Evolutionary conservation across 2,329 filamentous ascomycete species (phyloP).

Genomic region (Hirsutella rhossiliensis): DNA sequence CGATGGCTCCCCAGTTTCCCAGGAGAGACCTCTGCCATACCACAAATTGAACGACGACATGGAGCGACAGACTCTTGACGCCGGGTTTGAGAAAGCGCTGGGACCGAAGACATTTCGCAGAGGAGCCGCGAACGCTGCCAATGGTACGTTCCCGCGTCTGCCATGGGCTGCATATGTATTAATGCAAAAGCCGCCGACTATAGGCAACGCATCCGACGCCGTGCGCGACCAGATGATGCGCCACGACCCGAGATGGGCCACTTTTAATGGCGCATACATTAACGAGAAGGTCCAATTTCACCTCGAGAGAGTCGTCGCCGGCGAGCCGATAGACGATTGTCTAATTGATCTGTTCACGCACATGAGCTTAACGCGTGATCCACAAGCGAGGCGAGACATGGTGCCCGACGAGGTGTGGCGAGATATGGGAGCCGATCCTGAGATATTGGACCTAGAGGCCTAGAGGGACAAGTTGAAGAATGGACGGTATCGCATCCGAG

Average conservation of each 20-base stretch:
- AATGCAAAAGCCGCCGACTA: not conserved
- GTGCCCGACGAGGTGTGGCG: conserved; percentile 14
- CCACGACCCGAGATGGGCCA: not conserved
- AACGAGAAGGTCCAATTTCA: not conserved
- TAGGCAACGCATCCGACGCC: not conserved
- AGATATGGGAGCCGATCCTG: conserved; percentile 8
- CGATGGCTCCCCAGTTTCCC: not conserved
- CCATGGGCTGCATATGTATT: not conserved
- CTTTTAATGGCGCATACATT: not conserved
- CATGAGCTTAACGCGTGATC: conserved; percentile 12
- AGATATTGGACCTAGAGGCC: conserved; percentile 11
- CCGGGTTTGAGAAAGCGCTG: not conserved
- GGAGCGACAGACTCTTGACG: not conserved
- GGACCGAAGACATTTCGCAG: not conserved
- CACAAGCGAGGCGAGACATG: conserved; percentile 12
- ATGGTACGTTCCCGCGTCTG: not conserved
- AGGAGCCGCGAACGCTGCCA: not conserved
- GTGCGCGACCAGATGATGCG: too few species aligned
- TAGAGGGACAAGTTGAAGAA: conserved; percentile 9
- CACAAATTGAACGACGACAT: not conserved
- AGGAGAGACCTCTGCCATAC: not conserved
- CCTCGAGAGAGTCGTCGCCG: not conserved
- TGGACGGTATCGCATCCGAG: conserved; percentile 9
- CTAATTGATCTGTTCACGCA: not conserved
- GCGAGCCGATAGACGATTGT: too few species aligned